Percentiles rank a stretch among this genome's conserved stretches.
phyloP scores from a whole-genome alignment of 805 yeast species.

The Metschnikowia santaceciliae region DNA sequence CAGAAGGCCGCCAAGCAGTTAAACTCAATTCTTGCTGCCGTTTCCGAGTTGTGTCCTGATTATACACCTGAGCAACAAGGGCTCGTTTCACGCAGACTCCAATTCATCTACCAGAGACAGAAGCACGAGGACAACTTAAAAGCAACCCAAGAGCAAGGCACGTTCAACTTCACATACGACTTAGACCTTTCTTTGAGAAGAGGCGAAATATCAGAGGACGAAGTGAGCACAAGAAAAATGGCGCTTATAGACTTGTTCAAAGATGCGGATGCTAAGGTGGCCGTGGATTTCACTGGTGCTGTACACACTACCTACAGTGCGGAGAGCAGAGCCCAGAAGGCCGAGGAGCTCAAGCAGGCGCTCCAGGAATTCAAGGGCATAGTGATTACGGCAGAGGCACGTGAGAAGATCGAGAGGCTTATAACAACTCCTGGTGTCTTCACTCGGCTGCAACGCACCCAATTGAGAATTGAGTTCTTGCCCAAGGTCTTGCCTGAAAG shows the following conservation, averaged over 20 bases:
- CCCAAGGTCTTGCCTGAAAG: slow-evolving; percentile 55
- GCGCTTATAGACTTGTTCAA: slow-evolving; percentile 37
- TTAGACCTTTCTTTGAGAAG: slow-evolving; percentile 37
- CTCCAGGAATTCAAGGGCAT: slow-evolving; percentile 23
- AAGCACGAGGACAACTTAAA: slow-evolving; percentile 53
- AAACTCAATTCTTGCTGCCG: slow-evolving; percentile 9
- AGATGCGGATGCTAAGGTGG: slow-evolving; percentile 36
- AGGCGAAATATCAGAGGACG: slow-evolving; percentile 31
- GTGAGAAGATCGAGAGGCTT: slow-evolving; percentile 38
- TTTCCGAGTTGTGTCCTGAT: slow-evolving; percentile 26
- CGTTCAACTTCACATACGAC: slow-evolving; percentile 46
- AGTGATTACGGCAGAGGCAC: slow-evolving; percentile 33
- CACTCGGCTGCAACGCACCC: slow-evolving; percentile 29
- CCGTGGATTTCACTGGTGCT: slow-evolving; percentile 44
- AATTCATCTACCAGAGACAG: slow-evolving; percentile 43
- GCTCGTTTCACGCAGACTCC: slow-evolving; percentile 50
- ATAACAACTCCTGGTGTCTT: slow-evolving; percentile 43
- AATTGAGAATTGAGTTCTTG: slow-evolving; percentile 46
- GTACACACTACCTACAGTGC: slow-evolving; percentile 37
- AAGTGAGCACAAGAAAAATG: slow-evolving; percentile 17
- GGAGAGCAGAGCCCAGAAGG: slow-evolving; percentile 22
- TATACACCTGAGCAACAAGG: slow-evolving; percentile 26
- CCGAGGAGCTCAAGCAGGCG: slow-evolving; percentile 18
- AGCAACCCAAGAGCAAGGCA: slow-evolving; percentile 60
- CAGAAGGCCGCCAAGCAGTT: slow-evolving; percentile 30